These are phyloP conservation scores for Stylonectria norvegica DNA, from an alignment of 2,329 filamentous ascomycete species.

Conservation along the genomic window DNA sequence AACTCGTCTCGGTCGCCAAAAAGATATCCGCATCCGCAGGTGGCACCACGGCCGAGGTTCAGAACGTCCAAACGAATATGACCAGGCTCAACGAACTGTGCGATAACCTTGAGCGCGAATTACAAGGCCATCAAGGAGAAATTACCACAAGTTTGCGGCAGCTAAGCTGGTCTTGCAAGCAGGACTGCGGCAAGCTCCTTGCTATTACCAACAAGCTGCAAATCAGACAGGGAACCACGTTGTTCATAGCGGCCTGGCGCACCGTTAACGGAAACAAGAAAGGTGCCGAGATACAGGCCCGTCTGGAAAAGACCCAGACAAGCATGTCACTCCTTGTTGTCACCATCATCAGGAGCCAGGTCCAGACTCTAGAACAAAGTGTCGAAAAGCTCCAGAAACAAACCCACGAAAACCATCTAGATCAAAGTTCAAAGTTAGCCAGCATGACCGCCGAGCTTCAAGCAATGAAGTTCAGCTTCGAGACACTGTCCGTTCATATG, in stretches of 20 bases:
- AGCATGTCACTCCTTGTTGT: background rate
- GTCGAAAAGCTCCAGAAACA: background rate
- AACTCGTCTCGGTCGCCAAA: background rate
- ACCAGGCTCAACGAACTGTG: background rate
- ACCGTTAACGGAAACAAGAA: background rate
- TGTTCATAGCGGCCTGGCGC: background rate
- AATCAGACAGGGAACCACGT: background rate
- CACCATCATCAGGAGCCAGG: background rate
- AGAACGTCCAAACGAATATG: background rate
- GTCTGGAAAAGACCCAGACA: background rate
- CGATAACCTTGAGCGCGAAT: background rate
- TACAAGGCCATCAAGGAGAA: too few relatives aligned
- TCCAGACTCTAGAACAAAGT: background rate
- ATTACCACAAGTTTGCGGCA: too few relatives aligned
- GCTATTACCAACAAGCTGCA: background rate
- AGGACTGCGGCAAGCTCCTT: background rate
- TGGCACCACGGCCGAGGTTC: too few relatives aligned
- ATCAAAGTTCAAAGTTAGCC: background rate
- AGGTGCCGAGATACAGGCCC: background rate
- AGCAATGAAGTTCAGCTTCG: background rate
- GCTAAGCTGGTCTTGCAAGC: background rate
- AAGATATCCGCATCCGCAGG: background rate
- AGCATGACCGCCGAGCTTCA: background rate
- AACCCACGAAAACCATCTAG: background rate
- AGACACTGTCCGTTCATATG: background rate